Base-by-base conservation (phyloP, 192 early-diverging fungal species). In the Lobosporangium transversale region DNA sequence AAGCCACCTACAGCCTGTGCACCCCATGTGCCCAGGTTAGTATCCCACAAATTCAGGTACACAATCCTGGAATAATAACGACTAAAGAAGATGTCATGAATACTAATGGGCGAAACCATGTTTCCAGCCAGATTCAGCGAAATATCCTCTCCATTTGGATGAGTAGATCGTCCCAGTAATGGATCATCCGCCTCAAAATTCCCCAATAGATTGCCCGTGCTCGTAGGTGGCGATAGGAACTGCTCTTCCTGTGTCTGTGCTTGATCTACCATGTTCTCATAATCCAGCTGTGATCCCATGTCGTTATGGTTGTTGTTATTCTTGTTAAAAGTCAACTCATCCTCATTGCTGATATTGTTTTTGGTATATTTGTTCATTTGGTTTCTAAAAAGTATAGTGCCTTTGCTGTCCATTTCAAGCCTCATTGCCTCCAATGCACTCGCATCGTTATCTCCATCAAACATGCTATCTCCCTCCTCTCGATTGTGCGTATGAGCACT, bases 11-110 rank as follows among this genome's bases (percentile, higher is more conserved):
- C 73, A 11, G 73, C 73, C 35, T 76, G 73, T 7, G 73, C 65
- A n/a, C 73, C 73, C 73, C 73, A 76, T 11, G 33, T 67, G 20
- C 73, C 73, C 4, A 76, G 73, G 36, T 76, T 67, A 24, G 73
- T 76, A 27, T 76, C 64, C 58, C 73, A 67, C 1, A 76, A 47
- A n/a, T 62, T 76, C 29, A 76, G 53, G 32, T 76, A 62, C 2
- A 76, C 65, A 6, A 76, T 40, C 1, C 73, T 40, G 4, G 64
- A 35, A 15, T 76, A 76, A 8, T 55, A 61, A 17, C 59, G 64
- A 31, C 73, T 76, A 26, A 76, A 76, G 36, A 67, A 76, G 26
- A 76, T 18, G 26, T 76, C 73, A 20, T 76, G 73, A 50, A 76
- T 43, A 10, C 45, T 58, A n/a, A 67, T 67, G 17, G 73, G 73